phyloP scores from a whole-genome alignment of 257 asterid species.

The Capsicum rhomboideum region DNA sequence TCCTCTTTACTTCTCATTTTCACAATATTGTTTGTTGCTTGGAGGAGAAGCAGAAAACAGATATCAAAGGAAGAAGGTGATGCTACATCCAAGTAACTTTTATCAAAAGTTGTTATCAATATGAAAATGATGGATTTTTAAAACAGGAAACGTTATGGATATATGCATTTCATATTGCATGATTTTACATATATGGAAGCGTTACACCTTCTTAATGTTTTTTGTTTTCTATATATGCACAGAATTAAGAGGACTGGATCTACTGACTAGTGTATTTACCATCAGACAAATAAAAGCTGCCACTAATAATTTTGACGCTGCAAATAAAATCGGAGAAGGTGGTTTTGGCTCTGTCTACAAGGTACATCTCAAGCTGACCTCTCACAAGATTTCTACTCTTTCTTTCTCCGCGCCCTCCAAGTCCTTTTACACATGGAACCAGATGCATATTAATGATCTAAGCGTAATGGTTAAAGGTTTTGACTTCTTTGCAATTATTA shows the following conservation, averaged over 20 bases:
- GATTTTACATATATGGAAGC: not conserved
- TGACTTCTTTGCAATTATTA: not conserved
- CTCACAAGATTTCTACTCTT: not conserved
- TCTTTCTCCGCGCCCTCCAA: not conserved
- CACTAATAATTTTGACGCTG: constrained; percentile 11
- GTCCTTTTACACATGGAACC: not conserved
- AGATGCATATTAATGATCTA: not conserved
- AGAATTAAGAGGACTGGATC: constrained; percentile 3
- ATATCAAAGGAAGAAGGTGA: not conserved
- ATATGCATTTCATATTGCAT: not conserved
- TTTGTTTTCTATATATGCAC: not conserved
- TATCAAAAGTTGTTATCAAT: not conserved
- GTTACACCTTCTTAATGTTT: not conserved
- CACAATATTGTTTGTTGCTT: not conserved
- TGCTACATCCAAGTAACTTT: not conserved
- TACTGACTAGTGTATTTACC: not conserved
- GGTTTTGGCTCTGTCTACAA: constrained; percentile 14
- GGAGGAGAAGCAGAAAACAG: not conserved
- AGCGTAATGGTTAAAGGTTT: too few species aligned
- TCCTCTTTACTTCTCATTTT: not conserved
- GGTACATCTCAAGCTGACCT: not conserved
- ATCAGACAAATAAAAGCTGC: constrained; percentile 9
- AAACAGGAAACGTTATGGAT: not conserved
- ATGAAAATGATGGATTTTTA: too few species aligned
- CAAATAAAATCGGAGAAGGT: constrained; percentile 15